Base-by-base conservation (phyloP, 306 rosid species). In the Quillaja saponaria region DNA sequence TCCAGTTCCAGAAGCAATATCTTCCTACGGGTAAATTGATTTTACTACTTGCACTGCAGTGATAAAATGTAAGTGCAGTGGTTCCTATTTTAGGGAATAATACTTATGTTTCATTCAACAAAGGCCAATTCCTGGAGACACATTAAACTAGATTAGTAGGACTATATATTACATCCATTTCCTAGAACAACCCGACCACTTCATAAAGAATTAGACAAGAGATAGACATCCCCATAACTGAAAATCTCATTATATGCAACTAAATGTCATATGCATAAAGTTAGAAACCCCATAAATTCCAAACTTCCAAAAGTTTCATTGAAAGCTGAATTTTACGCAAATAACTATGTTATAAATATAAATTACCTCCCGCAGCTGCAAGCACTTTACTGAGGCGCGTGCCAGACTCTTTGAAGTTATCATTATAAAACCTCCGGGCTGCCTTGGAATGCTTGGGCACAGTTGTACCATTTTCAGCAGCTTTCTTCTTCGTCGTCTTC, bases 311-410 rank as follows among this genome's bases (percentile, higher is more conserved):
- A 13, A 54, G 34, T 14, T 66, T 33, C n/a, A 10, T 7, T 37
- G n/a, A 4, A 40, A 34, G 3, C 5, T 14, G 5, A 33, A 12
- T 33, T 47, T 9, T 14, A 13, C 14, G n/a, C 6, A 28, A 34
- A 10, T 37, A 49, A 51, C 8, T 8, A 41, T 8, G 14, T 25
- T 17, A n/a, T 7, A 9, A 33, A 71, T 13, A 19, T n/a, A 16
- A 45, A 55, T 44, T 58, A 90, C 95, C 98, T 88, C 95, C 96
- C n/a, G 98, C 82, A 6, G 94, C 84, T 1, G 98, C 94, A 50
- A 88, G 96, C 64, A 92, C 96, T 82, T 88, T 92, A 68, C 98
- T 86, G 60, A 92, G 85, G 20, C 98, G 90, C 62, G 80, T 78
- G 13, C 71, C 72, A 10, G 87, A 33, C 16, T 82, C 92, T 28